Evolutionary conservation across 345 rosid genomes (phyloP).

Genomic region (Syzygium aromaticum): DNA sequence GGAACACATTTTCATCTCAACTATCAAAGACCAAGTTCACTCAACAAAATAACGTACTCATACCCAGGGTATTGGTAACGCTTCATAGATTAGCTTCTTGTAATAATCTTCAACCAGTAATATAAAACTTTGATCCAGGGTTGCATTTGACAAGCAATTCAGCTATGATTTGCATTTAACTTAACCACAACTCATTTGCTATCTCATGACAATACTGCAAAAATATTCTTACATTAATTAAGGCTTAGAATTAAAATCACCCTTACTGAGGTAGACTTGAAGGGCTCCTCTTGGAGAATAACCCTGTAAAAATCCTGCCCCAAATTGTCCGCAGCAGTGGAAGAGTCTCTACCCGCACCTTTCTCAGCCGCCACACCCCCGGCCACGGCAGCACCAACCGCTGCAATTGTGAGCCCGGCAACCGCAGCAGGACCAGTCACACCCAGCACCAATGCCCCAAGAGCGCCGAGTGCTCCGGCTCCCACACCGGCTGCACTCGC

Average conservation of each 20-base stretch:
- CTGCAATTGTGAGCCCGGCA: conserved; percentile 65
- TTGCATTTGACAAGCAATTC: background rate
- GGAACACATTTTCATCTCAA: background rate
- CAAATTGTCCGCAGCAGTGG: conserved; percentile 57
- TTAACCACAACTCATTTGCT: background rate
- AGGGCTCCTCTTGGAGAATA: conserved; percentile 79
- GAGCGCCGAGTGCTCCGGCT: conserved; percentile 66
- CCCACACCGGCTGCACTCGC: conserved; percentile 80
- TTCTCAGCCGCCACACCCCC: conserved; percentile 67
- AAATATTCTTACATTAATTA: background rate
- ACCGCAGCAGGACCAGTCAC: conserved; percentile 60
- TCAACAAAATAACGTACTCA: background rate
- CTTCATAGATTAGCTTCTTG: background rate
- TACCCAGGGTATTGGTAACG: background rate
- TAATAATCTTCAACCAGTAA: background rate
- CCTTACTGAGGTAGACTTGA: conserved; percentile 65
- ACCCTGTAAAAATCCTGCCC: conserved; percentile 74
- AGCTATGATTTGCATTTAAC: background rate
- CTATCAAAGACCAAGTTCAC: background rate
- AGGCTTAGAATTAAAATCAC: background rate
- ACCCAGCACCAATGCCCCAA: conserved; percentile 72
- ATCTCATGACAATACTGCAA: background rate
- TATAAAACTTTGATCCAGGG: background rate
- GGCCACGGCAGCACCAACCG: conserved; percentile 78
- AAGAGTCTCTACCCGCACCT: conserved; percentile 54